phyloP scores from a whole-genome alignment of 192 early-diverging fungal genomes.

The Anaeromyces robustus region DNA sequence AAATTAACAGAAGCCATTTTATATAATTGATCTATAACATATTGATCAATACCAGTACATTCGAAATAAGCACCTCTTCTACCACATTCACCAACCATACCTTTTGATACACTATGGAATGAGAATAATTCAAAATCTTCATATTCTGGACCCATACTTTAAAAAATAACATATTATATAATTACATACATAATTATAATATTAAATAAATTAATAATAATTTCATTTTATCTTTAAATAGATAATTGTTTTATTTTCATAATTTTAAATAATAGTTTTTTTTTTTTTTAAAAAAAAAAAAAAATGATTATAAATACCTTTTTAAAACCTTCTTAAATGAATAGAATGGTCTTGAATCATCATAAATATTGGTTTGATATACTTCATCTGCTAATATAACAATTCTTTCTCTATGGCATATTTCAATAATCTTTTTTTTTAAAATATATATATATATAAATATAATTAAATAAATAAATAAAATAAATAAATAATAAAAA shows the following conservation, averaged over 20 bases:
- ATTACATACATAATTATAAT: background rate
- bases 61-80: constrained; percentile 93
- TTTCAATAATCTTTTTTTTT: constrained; percentile 55
- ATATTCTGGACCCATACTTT: constrained; percentile 51
- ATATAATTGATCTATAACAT: constrained; percentile 71
- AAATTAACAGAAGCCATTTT: constrained; percentile 85
- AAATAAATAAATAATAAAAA: too few species aligned
- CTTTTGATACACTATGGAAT: constrained; percentile 94
- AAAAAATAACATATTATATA: background rate
- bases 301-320: constrained; percentile 17
- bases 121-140: constrained; percentile 74
- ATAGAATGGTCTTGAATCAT: constrained; percentile 66
- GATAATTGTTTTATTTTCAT: too few species aligned
- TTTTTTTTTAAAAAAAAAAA: too few species aligned
- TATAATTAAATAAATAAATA: constrained; percentile 3
- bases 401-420: constrained; percentile 67
- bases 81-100: constrained; percentile 97
- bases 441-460: background rate
- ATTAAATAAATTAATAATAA: background rate
- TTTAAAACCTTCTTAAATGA: constrained; percentile 90
- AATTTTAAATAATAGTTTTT: too few species aligned
- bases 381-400: constrained; percentile 94
- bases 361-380: constrained; percentile 94
- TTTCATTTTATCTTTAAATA: too few species aligned
- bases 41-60: constrained; percentile 58